A percentile compares a stretch with the other conserved stretches of the same genome.
These are phyloP conservation scores for Leccinum incarnatum DNA, from an alignment of 768 basidiomycete species.

Conservation along the genomic window DNA sequence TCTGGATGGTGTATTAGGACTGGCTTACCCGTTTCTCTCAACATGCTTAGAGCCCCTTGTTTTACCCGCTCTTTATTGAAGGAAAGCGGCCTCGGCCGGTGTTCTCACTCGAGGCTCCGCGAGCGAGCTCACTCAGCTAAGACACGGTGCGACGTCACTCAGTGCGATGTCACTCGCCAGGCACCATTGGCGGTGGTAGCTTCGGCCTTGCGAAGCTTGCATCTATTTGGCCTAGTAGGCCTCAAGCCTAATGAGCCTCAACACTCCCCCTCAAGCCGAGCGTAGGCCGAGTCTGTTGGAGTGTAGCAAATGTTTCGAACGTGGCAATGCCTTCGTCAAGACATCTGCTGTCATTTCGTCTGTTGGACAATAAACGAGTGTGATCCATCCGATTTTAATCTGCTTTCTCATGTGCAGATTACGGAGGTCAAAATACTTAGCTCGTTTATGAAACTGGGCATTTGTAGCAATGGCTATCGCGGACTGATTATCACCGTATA, in stretches of 20 bases:
- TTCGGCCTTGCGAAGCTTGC: too few relatives aligned
- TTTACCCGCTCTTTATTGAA: too few relatives aligned
- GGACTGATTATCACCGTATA: not conserved
- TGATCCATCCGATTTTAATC: not conserved
- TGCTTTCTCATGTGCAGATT: not conserved
- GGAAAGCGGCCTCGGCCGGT: too few relatives aligned
- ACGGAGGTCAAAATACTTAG: not conserved
- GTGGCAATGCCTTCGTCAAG: not conserved
- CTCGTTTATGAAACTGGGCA: not conserved
- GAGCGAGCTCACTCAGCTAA: too few relatives aligned
- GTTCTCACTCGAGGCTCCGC: too few relatives aligned
- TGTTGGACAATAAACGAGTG: not conserved
- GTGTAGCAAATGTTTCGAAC: not conserved
- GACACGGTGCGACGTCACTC: too few relatives aligned
- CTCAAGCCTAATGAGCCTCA: not conserved
- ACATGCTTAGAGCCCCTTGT: too few relatives aligned
- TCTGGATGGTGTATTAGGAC: too few relatives aligned
- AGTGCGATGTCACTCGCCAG: too few relatives aligned
- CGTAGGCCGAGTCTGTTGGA: not conserved
- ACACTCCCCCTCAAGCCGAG: not conserved
- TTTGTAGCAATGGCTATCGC: not conserved
- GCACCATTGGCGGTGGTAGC: too few relatives aligned
- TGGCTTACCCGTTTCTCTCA: too few relatives aligned
- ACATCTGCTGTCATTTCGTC: not conserved
- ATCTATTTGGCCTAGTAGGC: too few relatives aligned